Conservation (phyloP, 345 rosid species). For the Noccaea bulbosa region DNA sequence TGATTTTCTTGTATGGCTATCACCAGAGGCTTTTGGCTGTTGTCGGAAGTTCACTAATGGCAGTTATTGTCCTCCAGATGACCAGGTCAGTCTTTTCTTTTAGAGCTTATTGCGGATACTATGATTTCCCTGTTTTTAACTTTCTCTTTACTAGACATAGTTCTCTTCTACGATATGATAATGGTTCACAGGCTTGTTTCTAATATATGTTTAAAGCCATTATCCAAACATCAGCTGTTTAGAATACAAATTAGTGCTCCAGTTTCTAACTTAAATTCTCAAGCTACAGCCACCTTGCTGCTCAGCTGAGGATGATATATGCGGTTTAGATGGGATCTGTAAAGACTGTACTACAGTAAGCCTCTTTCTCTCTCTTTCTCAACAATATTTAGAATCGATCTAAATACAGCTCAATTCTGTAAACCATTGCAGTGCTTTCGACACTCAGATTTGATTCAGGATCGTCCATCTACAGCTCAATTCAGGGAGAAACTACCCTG, state of each 20-base stretch:
- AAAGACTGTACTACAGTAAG: constrained; percentile 92
- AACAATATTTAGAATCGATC: constrained; percentile 29
- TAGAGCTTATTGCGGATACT: constrained; percentile 19
- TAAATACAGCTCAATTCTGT: constrained; percentile 28
- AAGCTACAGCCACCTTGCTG: constrained; percentile 86
- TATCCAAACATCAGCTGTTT: constrained; percentile 30
- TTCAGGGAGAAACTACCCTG: constrained; percentile 89
- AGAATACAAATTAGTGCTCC: constrained; percentile 27
- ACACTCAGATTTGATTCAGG: constrained; percentile 71
- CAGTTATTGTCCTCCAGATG: constrained; percentile 92
- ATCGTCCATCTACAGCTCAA: constrained; percentile 77
- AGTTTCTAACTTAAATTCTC: constrained; percentile 32
- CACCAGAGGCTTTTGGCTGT: constrained; percentile 96
- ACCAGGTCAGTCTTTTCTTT: constrained; percentile 69
- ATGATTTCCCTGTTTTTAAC: constrained; percentile 16
- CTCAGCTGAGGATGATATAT: constrained; percentile 67
- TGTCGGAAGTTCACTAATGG: constrained; percentile 82
- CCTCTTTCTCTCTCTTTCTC: constrained; percentile 20
- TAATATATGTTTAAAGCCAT: constrained; percentile 21
- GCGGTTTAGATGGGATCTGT: constrained; percentile 76
- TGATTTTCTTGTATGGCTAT: constrained; percentile 92
- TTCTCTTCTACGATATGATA: constrained; percentile 24
- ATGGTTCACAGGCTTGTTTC: constrained; percentile 21
- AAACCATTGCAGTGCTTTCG: constrained; percentile 76
- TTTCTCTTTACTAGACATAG: background rate